phyloP scores from a whole-genome alignment of 441 rosid genomes.

The Adansonia rubrostipa region DNA sequence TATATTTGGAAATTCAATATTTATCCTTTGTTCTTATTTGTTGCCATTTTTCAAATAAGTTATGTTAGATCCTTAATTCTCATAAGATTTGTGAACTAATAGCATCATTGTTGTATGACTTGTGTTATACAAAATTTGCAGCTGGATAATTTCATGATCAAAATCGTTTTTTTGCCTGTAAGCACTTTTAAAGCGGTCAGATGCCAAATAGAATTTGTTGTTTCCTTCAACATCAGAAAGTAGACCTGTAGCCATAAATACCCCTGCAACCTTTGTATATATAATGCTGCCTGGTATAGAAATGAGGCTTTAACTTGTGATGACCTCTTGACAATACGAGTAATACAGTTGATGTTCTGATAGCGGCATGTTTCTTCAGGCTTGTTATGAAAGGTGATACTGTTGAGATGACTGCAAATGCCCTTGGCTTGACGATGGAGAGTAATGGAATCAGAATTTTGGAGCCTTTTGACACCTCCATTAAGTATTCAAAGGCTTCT shows the following conservation, averaged over 20 bases:
- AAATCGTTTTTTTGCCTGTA: neutral
- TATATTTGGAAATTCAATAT: neutral
- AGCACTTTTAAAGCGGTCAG: neutral
- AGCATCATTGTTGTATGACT: neutral
- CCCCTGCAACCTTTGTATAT: neutral
- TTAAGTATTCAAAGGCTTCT: slow-evolving; percentile 85
- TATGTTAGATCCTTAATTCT: neutral
- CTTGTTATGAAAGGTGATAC: slow-evolving; percentile 73
- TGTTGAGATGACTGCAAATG: slow-evolving; percentile 79
- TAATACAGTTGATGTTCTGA: slow-evolving; percentile 25
- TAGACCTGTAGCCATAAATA: neutral
- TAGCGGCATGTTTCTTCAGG: slow-evolving; percentile 48
- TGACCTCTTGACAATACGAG: slow-evolving; percentile 29
- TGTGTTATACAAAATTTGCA: neutral
- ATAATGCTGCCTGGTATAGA: neutral
- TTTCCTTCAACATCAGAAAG: neutral
- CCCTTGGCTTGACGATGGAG: slow-evolving; percentile 91
- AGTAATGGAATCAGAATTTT: slow-evolving; percentile 91
- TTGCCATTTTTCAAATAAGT: neutral
- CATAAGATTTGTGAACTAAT: neutral
- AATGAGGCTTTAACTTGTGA: neutral
- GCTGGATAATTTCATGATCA: neutral
- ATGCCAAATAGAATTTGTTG: neutral
- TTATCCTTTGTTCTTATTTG: neutral
- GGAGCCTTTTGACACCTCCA: slow-evolving; percentile 91